Percentiles rank a stretch among this genome's conserved stretches.
Evolutionary conservation across 768 basidiomycete species (phyloP).

Genomic region (Boletus sp.): DNA sequence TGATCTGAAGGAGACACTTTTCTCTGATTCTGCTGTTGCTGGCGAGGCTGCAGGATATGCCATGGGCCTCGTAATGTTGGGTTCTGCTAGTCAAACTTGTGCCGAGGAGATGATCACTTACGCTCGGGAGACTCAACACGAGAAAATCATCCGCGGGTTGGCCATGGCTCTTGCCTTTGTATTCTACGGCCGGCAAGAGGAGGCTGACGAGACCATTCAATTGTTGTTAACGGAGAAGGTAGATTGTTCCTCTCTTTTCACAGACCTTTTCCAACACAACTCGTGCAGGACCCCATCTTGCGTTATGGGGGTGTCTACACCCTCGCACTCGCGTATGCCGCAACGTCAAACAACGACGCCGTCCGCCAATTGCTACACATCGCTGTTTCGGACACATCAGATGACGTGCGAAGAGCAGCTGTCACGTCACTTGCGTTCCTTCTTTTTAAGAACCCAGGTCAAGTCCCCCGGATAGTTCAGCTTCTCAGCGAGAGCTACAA

Average conservation of each 20-base stretch:
- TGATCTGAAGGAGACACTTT: slow-evolving; percentile 82
- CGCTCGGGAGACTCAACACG: slow-evolving; percentile 95
- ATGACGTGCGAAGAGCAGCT: slow-evolving; percentile 95
- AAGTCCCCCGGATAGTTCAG: slow-evolving; percentile 96
- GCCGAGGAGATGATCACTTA: slow-evolving; percentile 96
- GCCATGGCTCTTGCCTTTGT: slow-evolving; percentile 91
- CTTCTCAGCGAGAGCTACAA: slow-evolving; percentile 97
- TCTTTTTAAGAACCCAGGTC: slow-evolving; percentile 93
- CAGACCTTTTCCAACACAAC: slow-evolving; percentile 1
- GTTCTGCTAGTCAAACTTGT: slow-evolving; percentile 75
- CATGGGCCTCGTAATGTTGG: slow-evolving; percentile 98
- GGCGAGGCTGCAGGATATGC: slow-evolving; percentile 96
- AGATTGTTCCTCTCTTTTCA: slow-evolving; percentile 3
- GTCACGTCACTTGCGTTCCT: slow-evolving; percentile 95
- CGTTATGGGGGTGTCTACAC: slow-evolving; percentile 98
- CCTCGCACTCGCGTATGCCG: slow-evolving; percentile 92
- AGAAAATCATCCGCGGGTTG: slow-evolving; percentile 97
- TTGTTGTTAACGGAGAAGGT: slow-evolving; percentile 85
- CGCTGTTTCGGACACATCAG: slow-evolving; percentile 96
- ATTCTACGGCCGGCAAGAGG: slow-evolving; percentile 89
- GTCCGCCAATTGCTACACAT: slow-evolving; percentile 90
- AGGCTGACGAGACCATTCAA: slow-evolving; percentile 83
- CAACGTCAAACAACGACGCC: slow-evolving; percentile 91
- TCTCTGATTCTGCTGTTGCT: slow-evolving; percentile 91
- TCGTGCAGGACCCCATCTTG: slow-evolving; percentile 82